Evolutionary conservation across 306 rosid species (phyloP).

Genomic region (Dalbergia cultrata): DNA sequence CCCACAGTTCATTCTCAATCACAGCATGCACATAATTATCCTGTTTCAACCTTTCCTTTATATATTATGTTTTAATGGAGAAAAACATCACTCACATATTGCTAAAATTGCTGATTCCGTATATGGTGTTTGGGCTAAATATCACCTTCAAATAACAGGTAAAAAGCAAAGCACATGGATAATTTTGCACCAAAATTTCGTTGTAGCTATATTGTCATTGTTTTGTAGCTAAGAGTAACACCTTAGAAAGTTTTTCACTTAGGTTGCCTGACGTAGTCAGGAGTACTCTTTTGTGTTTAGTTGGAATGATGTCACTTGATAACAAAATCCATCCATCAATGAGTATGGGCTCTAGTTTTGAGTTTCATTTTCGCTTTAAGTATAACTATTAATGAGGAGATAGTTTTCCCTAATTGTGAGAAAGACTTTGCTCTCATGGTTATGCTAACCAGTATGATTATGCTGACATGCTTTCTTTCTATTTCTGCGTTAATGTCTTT

Average conservation of each 20-base stretch:
- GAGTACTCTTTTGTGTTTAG: background rate
- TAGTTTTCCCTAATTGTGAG: conserved; percentile 26
- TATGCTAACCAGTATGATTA: conserved; percentile 27
- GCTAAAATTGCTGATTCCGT: conserved; percentile 72
- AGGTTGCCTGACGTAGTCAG: conserved; percentile 1
- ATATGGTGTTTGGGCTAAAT: conserved; percentile 87
- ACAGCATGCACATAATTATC: background rate
- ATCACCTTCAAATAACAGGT: conserved; percentile 91
- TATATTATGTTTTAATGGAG: conserved; percentile 40
- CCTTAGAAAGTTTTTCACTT: background rate
- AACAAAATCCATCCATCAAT: conserved; percentile 23
- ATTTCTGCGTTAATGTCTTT: background rate
- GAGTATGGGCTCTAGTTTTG: conserved; percentile 2
- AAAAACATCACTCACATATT: conserved; percentile 56
- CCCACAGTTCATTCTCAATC: conserved; percentile 1
- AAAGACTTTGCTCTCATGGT: conserved; percentile 13
- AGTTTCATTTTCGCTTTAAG: conserved; percentile 22
- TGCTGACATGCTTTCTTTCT: conserved; percentile 8
- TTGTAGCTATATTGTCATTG: conserved; percentile 8
- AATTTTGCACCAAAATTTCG: conserved; percentile 23
- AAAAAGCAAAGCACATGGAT: conserved; percentile 8
- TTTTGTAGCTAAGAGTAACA: conserved; percentile 24
- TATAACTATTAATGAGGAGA: background rate
- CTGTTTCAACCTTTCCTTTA: conserved; percentile 25
- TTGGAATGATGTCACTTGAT: conserved; percentile 21